These are phyloP conservation scores for Rachicladosporium sp. DNA, from an alignment of 2,329 filamentous ascomycete genomes.

Conservation along the genomic window DNA sequence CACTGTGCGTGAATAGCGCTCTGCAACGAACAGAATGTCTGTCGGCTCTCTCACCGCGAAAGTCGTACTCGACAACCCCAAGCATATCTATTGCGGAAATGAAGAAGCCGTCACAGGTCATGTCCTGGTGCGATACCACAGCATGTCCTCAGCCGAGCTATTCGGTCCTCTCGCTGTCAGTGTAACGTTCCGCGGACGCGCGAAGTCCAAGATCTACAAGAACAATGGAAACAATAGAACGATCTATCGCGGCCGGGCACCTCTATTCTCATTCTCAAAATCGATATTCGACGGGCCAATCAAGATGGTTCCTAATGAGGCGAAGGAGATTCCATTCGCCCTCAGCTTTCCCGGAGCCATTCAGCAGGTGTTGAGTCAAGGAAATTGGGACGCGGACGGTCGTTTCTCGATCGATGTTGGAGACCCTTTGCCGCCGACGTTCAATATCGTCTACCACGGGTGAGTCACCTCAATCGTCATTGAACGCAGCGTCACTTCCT, in stretches of 20 bases:
- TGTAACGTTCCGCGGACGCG: slow-evolving; percentile 4
- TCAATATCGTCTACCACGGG: slow-evolving; percentile 1
- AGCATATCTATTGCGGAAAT: slow-evolving; percentile 3
- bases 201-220: slow-evolving; percentile 7
- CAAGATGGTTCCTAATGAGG: not conserved
- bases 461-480: not conserved
- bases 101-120: slow-evolving; percentile 5
- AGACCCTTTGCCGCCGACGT: slow-evolving; percentile 5
- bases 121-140: slow-evolving; percentile 4
- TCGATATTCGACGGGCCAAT: slow-evolving; percentile 5
- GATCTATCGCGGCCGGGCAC: slow-evolving; percentile 7
- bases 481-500: no score
- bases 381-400: slow-evolving; percentile 1
- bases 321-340: slow-evolving; percentile 3
- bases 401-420: slow-evolving; percentile 4
- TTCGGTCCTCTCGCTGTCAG: slow-evolving; percentile 6
- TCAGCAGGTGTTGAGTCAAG: slow-evolving; percentile 1
- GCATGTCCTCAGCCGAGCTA: not conserved
- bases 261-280: slow-evolving; percentile 2
- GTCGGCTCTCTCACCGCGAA: slow-evolving; percentile 3
- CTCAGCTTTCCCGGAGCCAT: slow-evolving; percentile 4
- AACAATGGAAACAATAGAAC: slow-evolving; percentile 2
- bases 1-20: no score
- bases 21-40: slow-evolving; percentile 3
- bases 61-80: slow-evolving; percentile 4